A percentile compares a stretch with the other conserved stretches of the same genome.
phyloP scores from a whole-genome alignment of 2,329 filamentous ascomycete genomes.

The Ophiostoma australiae region DNA sequence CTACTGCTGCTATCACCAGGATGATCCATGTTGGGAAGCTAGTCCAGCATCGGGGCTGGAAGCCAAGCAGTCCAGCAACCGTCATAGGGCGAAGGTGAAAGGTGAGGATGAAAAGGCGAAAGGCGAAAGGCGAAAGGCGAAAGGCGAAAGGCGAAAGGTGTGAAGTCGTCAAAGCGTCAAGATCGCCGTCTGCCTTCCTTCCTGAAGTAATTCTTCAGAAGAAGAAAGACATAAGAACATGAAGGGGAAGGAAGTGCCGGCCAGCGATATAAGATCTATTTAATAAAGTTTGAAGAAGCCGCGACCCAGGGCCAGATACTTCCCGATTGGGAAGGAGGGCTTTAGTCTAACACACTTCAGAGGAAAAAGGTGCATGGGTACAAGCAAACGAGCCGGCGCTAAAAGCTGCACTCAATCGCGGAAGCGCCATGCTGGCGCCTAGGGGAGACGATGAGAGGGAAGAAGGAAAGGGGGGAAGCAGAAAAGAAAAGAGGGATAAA shows the following conservation, averaged over 20 bases:
- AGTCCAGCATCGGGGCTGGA: constrained; percentile 20
- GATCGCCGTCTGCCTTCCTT: not conserved
- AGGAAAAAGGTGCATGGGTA: not conserved
- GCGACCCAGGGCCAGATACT: constrained; percentile 12
- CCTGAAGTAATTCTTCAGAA: not conserved
- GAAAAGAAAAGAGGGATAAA: not conserved
- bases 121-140: no score
- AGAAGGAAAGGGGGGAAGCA: not conserved
- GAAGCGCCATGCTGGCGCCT: constrained; percentile 24
- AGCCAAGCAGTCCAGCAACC: constrained; percentile 17
- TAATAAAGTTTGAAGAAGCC: constrained; percentile 17
- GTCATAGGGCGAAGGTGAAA: constrained; percentile 19
- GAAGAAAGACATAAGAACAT: not conserved
- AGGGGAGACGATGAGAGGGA: constrained; percentile 15
- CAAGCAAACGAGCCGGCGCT: constrained; percentile 4
- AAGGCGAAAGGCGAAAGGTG: no score
- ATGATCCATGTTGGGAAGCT: constrained; percentile 18
- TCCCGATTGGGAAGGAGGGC: constrained; percentile 16
- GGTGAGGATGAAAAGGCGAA: not conserved
- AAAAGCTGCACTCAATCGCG: constrained; percentile 15
- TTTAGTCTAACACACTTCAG: not conserved
- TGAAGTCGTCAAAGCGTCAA: no score
- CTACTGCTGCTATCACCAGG: not conserved
- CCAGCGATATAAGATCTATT: constrained; percentile 16
- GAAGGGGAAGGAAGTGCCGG: constrained; percentile 16